A percentile compares a stretch with the other conserved stretches of the same genome.
These are phyloP conservation scores for Leucosporidium scottii DNA, from an alignment of 768 basidiomycete species.

Conservation along the genomic window DNA sequence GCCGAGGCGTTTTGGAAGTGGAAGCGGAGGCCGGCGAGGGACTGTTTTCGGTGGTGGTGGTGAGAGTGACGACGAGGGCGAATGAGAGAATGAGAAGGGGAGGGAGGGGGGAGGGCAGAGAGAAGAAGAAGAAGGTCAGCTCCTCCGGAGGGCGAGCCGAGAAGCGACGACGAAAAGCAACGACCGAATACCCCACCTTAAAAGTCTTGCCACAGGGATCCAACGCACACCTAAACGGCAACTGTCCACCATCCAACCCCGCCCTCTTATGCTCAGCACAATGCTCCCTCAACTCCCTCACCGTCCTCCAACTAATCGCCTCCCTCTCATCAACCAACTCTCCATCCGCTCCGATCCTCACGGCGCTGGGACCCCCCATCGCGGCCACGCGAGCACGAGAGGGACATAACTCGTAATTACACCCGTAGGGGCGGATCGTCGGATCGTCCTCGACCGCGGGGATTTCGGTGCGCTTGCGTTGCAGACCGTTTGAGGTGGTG, in stretches of 20 bases:
- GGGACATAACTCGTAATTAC: slow-evolving; percentile 15
- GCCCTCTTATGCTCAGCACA: slow-evolving; percentile 10
- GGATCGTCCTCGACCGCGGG: slow-evolving; percentile 33
- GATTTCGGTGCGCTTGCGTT: slow-evolving; percentile 16
- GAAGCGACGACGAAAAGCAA: no score
- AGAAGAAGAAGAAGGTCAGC: no score
- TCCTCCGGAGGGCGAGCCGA: no score
- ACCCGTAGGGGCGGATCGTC: slow-evolving; percentile 26
- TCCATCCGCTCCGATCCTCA: not conserved
- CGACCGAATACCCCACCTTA: no score
- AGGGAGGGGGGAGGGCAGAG: not conserved
- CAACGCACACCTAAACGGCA: slow-evolving; percentile 31
- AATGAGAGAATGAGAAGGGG: not conserved
- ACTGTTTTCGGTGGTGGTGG: not conserved
- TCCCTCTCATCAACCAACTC: not conserved
- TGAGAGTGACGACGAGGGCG: not conserved
- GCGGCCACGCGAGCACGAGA: not conserved
- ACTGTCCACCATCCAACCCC: slow-evolving; percentile 5
- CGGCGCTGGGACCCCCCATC: not conserved
- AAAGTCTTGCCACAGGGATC: slow-evolving; percentile 35
- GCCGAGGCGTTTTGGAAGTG: slow-evolving; percentile 33
- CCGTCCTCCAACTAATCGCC: slow-evolving; percentile 13
- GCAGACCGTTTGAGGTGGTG: not conserved
- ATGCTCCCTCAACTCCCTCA: slow-evolving; percentile 32
- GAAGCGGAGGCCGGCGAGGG: slow-evolving; percentile 29